Base-by-base conservation (phyloP, 1,139 yeast species). In the Saccharomyces pastorianus region DNA sequence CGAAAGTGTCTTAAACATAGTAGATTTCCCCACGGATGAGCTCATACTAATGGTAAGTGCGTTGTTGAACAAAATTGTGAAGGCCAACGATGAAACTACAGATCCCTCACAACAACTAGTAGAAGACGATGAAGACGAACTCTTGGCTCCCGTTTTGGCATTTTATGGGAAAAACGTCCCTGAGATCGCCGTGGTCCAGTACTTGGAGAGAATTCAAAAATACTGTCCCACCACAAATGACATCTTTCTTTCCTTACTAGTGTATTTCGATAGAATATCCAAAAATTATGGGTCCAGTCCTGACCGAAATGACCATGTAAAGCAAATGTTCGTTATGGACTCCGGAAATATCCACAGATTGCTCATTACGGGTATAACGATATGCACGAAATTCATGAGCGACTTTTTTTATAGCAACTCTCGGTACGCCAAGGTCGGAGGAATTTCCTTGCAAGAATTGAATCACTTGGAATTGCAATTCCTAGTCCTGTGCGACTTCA, bases 171-270 rank as follows among this genome's bases (percentile, higher is more conserved):
- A 20, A 20, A 95, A 91, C 67, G 84, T 93, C 14, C 99, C 99
- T 1, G 96, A 96, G 11, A 93, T 93, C 54, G 83, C 93, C 8
- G 77, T 95, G 51, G 91, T 89, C 66, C 95, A 96, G 14, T 93
- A 93, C 69, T 77, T 93, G 57, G 81, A 90, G 46, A 82, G 99
- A 65, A 95, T 93, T 29, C 80, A 93, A 67, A 93, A 91, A 71
- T 95, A 93, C 71, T 93, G 99, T 71, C 99, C 99, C 0, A 95
- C 95, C 23, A 91, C 99, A 1, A 93, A 93, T 71, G 99, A 95
- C 68, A 98, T 95, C 32, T 93, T 91, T 69, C 75, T 93, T 52
- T 85, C 96, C 38, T 73, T 95, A 53, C 75, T 93, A 61, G 98
- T 95, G 26, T 95, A 93, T 70, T 90, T 93, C 72, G 99, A 93